Evolutionary conservation across 805 yeast species (phyloP).

Genomic region (Tetrapisispora taiwanensis): DNA sequence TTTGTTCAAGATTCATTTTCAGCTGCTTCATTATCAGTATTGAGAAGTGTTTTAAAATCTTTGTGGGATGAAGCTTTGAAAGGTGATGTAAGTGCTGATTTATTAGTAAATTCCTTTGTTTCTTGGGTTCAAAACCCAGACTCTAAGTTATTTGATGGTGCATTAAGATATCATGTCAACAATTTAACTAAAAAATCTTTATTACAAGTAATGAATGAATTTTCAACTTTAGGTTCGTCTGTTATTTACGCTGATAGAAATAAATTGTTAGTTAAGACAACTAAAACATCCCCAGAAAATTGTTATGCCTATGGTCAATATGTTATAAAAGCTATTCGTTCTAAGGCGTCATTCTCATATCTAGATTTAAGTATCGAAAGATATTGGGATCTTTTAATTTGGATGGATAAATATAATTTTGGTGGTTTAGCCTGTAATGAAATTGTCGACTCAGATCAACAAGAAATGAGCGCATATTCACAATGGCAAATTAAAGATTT

Average conservation of each 20-base stretch:
- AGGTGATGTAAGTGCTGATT: slow-evolving; percentile 63
- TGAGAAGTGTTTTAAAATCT: slow-evolving; percentile 64
- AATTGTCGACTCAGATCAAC: slow-evolving; percentile 30
- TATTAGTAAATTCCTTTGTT: slow-evolving; percentile 69
- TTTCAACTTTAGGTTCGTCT: slow-evolving; percentile 65
- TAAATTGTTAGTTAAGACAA: slow-evolving; percentile 60
- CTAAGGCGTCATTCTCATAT: slow-evolving; percentile 73
- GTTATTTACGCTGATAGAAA: slow-evolving; percentile 75
- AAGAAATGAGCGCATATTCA: slow-evolving; percentile 35
- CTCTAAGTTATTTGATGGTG: slow-evolving; percentile 65
- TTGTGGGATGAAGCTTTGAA: slow-evolving; percentile 91
- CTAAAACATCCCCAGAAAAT: slow-evolving; percentile 69
- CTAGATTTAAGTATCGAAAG: slow-evolving; percentile 62
- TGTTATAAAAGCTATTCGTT: slow-evolving; percentile 62
- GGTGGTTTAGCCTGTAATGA: slow-evolving; percentile 54
- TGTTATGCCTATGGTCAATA: slow-evolving; percentile 89
- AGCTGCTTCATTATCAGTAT: slow-evolving; percentile 55
- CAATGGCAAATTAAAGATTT: slow-evolving; percentile 75
- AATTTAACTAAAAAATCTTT: slow-evolving; percentile 76
- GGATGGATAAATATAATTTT: slow-evolving; percentile 90
- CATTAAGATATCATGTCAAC: slow-evolving; percentile 77
- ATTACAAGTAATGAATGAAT: slow-evolving; percentile 67
- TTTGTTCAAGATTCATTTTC: slow-evolving; percentile 81
- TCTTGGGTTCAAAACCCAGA: slow-evolving; percentile 77
- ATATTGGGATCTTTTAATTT: slow-evolving; percentile 87